Evolutionary conservation across 192 early-diverging fungal genomes (phyloP).

Genomic region (Dissophora ornata): DNA sequence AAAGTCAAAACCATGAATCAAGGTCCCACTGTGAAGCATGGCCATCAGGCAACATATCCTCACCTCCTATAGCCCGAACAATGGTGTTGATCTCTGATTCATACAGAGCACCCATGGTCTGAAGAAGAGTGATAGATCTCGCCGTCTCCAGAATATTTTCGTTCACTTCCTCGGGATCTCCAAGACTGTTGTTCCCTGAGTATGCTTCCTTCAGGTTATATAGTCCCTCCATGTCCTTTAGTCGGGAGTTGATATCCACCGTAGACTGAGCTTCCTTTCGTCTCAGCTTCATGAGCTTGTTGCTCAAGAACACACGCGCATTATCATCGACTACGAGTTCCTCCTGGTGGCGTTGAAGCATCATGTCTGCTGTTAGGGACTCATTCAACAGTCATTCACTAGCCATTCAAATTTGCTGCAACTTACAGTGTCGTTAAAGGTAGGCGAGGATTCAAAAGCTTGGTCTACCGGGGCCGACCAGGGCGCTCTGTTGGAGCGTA

Average conservation of each 20-base stretch:
- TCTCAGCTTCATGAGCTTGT: conserved; percentile 70
- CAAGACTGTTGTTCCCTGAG: conserved; percentile 57
- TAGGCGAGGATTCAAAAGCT: conserved; percentile 45
- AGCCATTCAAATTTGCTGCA: neutral
- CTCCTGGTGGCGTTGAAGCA: conserved; percentile 23
- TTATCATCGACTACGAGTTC: conserved; percentile 68
- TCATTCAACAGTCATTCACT: no score
- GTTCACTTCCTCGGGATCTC: conserved; percentile 69
- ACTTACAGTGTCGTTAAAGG: conserved; percentile 51
- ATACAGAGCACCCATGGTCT: conserved; percentile 56
- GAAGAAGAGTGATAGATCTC: conserved; percentile 63
- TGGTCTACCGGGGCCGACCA: conserved; percentile 46
- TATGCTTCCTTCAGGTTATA: conserved; percentile 62
- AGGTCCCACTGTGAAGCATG: no score
- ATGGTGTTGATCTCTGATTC: conserved; percentile 74
- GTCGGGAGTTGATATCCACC: conserved; percentile 60
- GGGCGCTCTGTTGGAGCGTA: conserved; percentile 47
- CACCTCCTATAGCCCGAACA: conserved; percentile 73
- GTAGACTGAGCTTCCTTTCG: conserved; percentile 60
- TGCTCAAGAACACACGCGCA: conserved; percentile 70
- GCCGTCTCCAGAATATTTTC: conserved; percentile 66
- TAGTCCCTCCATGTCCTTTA: conserved; percentile 65
- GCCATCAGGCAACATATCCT: neutral
- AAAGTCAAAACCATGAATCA: no score
- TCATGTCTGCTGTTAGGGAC: no score